These are phyloP conservation scores for Pythium aquatile DNA, from an alignment of 352 stramenopile species.

Conservation along the genomic window DNA sequence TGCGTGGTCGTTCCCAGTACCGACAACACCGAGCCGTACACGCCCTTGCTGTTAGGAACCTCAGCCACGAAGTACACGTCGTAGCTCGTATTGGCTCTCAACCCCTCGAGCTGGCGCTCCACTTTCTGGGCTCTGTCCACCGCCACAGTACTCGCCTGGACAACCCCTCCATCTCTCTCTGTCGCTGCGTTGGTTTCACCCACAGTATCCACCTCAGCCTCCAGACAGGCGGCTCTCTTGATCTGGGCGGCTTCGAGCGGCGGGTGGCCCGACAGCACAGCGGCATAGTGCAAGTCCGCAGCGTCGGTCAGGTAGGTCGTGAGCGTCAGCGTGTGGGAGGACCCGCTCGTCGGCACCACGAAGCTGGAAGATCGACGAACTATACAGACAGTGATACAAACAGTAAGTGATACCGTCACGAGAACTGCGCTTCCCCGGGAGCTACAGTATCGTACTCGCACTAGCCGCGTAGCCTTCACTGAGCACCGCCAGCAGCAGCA, in stretches of 20 bases:
- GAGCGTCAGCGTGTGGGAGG: slow-evolving; percentile 50
- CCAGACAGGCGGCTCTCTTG: slow-evolving; percentile 32
- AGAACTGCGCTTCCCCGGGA: neutral
- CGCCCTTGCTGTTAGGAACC: slow-evolving; percentile 72
- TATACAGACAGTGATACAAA: neutral
- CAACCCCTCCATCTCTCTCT: slow-evolving; percentile 1
- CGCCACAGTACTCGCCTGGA: slow-evolving; percentile 42
- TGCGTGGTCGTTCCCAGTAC: slow-evolving; percentile 60
- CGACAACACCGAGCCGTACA: slow-evolving; percentile 69
- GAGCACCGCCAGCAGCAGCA: slow-evolving; percentile 11
- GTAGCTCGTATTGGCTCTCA: slow-evolving; percentile 67
- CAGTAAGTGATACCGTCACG: neutral
- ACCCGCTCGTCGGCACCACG: slow-evolving; percentile 43
- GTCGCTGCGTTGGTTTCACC: neutral
- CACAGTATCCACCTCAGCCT: neutral
- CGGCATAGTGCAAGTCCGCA: slow-evolving; percentile 68
- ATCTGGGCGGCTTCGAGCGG: slow-evolving; percentile 45
- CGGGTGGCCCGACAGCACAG: slow-evolving; percentile 40
- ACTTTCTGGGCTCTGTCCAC: slow-evolving; percentile 54
- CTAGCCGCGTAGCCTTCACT: slow-evolving; percentile 2
- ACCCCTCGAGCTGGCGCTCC: slow-evolving; percentile 37
- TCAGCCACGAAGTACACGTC: slow-evolving; percentile 84
- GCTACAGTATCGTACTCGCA: slow-evolving; percentile 17
- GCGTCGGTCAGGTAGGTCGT: slow-evolving; percentile 74
- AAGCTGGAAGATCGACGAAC: slow-evolving; percentile 41